Evolutionary conservation across 306 rosid genomes (phyloP).

Genomic region (Cucumis melo): DNA sequence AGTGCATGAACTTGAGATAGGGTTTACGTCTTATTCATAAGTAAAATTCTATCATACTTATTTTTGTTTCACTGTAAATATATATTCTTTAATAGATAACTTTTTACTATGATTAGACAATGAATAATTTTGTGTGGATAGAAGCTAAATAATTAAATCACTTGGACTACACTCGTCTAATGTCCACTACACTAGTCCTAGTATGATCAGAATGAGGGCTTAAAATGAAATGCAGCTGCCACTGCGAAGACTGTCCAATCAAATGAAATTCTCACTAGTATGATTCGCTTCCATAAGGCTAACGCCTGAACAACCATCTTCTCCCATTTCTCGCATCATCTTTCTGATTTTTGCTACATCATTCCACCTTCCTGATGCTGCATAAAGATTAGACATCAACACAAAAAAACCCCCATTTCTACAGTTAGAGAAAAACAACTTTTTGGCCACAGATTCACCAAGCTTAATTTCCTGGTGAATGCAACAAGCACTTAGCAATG

Average conservation of each 20-base stretch:
- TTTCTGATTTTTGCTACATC: conserved; percentile 57
- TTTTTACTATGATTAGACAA: background rate
- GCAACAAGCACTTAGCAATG: conserved; percentile 59
- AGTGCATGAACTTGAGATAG: background rate
- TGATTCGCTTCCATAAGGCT: background rate
- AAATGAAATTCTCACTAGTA: background rate
- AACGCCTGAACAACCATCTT: conserved; percentile 3
- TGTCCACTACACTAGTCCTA: background rate
- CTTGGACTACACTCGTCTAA: background rate
- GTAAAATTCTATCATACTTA: background rate
- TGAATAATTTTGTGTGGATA: background rate
- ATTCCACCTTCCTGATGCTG: conserved; percentile 56
- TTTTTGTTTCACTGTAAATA: background rate
- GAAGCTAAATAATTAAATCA: background rate
- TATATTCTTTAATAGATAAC: background rate
- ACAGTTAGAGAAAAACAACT: conserved; percentile 48
- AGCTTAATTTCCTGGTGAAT: conserved; percentile 52
- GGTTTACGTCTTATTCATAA: background rate
- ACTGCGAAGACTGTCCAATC: background rate
- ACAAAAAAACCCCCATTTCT: conserved; percentile 56
- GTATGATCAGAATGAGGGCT: background rate
- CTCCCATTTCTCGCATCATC: conserved; percentile 39
- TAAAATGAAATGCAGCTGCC: background rate
- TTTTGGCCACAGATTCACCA: conserved; percentile 53
- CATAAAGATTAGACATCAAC: conserved; percentile 57